A percentile compares a stretch with the other conserved stretches of the same genome.
These are phyloP conservation scores for Ceratocystis smalleyi DNA, from an alignment of 2,329 filamentous ascomycete genomes.

Conservation along the genomic window DNA sequence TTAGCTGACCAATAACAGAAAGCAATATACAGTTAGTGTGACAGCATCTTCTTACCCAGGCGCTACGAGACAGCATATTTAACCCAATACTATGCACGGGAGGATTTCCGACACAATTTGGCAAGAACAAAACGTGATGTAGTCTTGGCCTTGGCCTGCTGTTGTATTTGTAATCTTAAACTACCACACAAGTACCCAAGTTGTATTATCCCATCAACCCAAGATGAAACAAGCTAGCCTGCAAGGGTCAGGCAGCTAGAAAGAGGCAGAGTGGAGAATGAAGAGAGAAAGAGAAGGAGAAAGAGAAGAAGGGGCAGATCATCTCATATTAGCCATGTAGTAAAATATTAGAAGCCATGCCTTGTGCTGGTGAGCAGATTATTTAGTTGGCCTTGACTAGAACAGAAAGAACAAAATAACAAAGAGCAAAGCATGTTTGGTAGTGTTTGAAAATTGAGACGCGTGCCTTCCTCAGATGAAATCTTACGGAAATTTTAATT, in stretches of 20 bases:
- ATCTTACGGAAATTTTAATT: background rate
- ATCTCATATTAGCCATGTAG: background rate
- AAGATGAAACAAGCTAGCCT: slow-evolving; percentile 3
- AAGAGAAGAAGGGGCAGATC: background rate
- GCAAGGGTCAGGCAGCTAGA: background rate
- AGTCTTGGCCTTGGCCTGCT: background rate
- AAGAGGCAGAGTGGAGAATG: background rate
- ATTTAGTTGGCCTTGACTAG: background rate
- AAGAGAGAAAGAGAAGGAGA: background rate
- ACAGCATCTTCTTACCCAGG: background rate
- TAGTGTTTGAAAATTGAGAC: background rate
- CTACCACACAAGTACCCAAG: background rate
- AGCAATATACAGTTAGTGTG: background rate
- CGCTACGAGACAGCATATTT: background rate
- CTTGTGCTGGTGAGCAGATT: background rate
- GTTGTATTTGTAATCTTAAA: background rate
- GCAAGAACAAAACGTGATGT: background rate
- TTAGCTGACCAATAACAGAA: too few species aligned
- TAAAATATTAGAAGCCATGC: background rate
- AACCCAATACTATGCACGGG: background rate
- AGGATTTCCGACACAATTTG: background rate
- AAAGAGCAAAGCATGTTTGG: background rate
- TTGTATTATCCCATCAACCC: background rate
- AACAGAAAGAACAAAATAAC: background rate
- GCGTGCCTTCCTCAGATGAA: background rate